Evolutionary conservation across 2,329 filamentous ascomycete genomes (phyloP).

Genomic region (Tolypocladium paradoxum): DNA sequence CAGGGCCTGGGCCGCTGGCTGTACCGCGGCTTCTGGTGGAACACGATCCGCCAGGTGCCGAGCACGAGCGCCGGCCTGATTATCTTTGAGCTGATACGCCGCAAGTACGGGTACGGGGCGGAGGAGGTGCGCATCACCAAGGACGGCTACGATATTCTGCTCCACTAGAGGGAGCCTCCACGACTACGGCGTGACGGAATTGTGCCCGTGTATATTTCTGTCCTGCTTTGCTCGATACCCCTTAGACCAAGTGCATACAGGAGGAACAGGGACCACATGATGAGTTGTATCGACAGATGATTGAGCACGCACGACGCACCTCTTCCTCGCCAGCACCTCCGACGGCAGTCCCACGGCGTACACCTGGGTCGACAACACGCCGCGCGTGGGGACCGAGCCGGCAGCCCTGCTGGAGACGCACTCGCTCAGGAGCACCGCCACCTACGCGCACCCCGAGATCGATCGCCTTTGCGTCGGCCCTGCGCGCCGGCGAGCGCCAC

Average conservation of each 20-base stretch:
- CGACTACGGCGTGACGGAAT: background rate
- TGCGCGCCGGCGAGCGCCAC: constrained; percentile 36
- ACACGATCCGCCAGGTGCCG: constrained; percentile 61
- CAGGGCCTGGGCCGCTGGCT: constrained; percentile 51
- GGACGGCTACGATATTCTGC: constrained; percentile 61
- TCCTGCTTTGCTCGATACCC: background rate
- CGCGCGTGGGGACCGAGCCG: constrained; percentile 29
- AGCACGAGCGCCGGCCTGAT: constrained; percentile 69
- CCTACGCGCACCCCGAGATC: constrained; percentile 33
- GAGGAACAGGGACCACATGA: background rate
- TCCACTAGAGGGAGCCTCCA: constrained; percentile 21
- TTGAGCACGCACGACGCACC: constrained; percentile 29
- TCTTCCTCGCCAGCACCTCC: constrained; percentile 22
- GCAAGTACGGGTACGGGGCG: constrained; percentile 56
- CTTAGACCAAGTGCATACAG: background rate
- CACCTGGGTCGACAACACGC: constrained; percentile 37
- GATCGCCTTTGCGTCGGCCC: constrained; percentile 33
- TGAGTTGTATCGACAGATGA: background rate
- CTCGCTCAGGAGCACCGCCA: constrained; percentile 26
- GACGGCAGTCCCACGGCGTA: constrained; percentile 14
- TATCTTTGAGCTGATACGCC: constrained; percentile 65
- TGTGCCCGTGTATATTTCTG: background rate
- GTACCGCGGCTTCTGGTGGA: constrained; percentile 63
- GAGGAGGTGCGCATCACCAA: constrained; percentile 55
- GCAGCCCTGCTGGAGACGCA: constrained; percentile 23